These are phyloP conservation scores for Sporobolomyces roseus DNA, from an alignment of 768 basidiomycete genomes.

Conservation along the genomic window DNA sequence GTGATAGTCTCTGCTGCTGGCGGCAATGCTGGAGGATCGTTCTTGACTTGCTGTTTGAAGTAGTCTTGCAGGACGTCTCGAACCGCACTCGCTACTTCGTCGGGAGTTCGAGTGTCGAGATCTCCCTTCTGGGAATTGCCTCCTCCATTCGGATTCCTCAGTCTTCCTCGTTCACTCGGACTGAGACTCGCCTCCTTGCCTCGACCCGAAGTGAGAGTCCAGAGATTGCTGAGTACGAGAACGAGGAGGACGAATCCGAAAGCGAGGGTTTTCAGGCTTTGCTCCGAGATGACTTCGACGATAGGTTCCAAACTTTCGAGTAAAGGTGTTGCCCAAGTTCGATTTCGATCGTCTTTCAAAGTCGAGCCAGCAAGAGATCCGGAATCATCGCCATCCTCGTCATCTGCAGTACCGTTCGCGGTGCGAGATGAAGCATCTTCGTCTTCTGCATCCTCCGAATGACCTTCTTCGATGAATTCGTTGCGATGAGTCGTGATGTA, in stretches of 20 bases:
- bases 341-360: neutral
- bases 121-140: neutral
- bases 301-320: constrained; percentile 38
- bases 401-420: no score
- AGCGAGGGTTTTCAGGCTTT: constrained; percentile 54
- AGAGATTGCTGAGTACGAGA: constrained; percentile 73
- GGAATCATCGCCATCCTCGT: neutral
- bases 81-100: constrained; percentile 42
- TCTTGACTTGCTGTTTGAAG: constrained; percentile 26
- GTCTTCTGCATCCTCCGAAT: constrained; percentile 17
- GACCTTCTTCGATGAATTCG: constrained; percentile 82
- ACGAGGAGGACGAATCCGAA: constrained; percentile 68
- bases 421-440: no score
- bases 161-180: neutral
- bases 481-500: constrained; percentile 85
- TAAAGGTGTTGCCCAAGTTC: constrained; percentile 13
- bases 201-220: constrained; percentile 55
- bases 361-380: constrained; percentile 1
- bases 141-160: neutral
- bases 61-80: constrained; percentile 44
- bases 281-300: constrained; percentile 30
- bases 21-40: neutral
- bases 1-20: neutral
- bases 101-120: neutral
- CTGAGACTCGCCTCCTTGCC: constrained; percentile 5